Percentiles rank a stretch among this genome's conserved stretches.
Conservation (phyloP, 805 yeast genomes). For the Kazachstania taianensis region DNA sequence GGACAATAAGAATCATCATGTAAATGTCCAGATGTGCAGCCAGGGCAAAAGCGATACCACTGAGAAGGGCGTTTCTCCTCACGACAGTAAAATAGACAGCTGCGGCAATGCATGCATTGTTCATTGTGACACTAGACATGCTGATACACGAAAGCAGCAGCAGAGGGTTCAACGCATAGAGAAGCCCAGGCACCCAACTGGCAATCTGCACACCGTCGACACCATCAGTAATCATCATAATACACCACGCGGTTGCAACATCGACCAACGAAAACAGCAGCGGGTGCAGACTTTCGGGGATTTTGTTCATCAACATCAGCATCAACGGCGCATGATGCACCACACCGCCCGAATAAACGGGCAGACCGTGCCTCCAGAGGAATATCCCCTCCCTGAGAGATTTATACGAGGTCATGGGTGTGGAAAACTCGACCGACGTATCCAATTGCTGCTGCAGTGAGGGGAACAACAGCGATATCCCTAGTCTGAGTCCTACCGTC, state of each 20-base stretch:
- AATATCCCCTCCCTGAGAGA: conserved; percentile 59
- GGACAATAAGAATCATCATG: conserved; percentile 51
- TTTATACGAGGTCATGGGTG: conserved; percentile 30
- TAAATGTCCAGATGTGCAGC: conserved; percentile 57
- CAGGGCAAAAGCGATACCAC: conserved; percentile 27
- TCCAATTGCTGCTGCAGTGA: conserved; percentile 20
- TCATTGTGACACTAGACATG: conserved; percentile 53
- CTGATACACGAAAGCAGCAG: conserved; percentile 57
- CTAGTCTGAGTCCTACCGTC: conserved; percentile 9
- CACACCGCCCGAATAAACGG: conserved; percentile 79
- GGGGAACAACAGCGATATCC: conserved; percentile 18
- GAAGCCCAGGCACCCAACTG: conserved; percentile 41
- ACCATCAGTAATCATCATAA: conserved; percentile 27
- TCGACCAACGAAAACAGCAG: conserved; percentile 52
- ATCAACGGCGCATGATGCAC: conserved; percentile 79
- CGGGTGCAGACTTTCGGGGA: background rate
- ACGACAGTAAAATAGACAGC: conserved; percentile 37
- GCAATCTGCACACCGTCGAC: conserved; percentile 23
- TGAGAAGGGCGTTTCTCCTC: conserved; percentile 28
- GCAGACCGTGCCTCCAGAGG: conserved; percentile 43
- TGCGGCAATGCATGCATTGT: conserved; percentile 46
- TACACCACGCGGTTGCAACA: conserved; percentile 41
- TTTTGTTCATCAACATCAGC: conserved; percentile 8
- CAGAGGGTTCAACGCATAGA: conserved; percentile 75
- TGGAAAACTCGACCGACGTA: conserved; percentile 26